Evolutionary conservation across 176 grass and related monocot species (phyloP), one percentile per base, ranked within the genome.

Genomic region (Triticum timopheevii): DNA sequence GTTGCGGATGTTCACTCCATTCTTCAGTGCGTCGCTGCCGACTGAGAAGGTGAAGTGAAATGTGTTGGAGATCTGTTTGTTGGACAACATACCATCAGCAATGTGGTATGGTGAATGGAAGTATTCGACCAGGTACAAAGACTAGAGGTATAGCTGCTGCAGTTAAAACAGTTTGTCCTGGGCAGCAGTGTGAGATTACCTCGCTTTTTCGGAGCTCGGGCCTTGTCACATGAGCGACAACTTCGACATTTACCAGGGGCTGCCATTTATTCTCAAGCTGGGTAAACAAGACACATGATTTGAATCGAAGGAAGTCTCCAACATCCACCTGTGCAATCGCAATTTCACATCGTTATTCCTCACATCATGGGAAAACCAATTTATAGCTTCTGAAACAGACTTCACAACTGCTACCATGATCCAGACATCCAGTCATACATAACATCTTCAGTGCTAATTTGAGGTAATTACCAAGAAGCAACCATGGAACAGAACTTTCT

Each of bases 41-140:
- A 96, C 94, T 13, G 94, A 94, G 80, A 98, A 98, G 69, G 94
- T 98, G 90, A 98, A 98, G 73, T 94, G 93, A 33, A 96, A 99
- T 66, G 89, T 96, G 87, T 99, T 94, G 56, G 97, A 96, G 64
- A 96, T 66, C 94, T 99, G 94, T 23, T 35, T 23, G 20, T 85
- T 50, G n/a, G 24, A 64, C 13, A 8, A 54, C 23, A n/a, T n/a
- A 80, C 20, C 1, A 23, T 78, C 56, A 89, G 75, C 31, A 66
- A 92, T 62, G 28, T 9, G 5, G 36, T 1, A 61, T 3, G 59
- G 25, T 58, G 2, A 58, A 17, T 61, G 17, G 12, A 76, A 23
- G 70, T 45, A 59, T 44, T 27, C 11, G 4, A 58, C 1, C 20
- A 50, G 24, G 22, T 77, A 58, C 50, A 77, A 39, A n/a, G 5